Base-by-base conservation (phyloP, 148 eudicot genomes). In the Silene latifolia region DNA sequence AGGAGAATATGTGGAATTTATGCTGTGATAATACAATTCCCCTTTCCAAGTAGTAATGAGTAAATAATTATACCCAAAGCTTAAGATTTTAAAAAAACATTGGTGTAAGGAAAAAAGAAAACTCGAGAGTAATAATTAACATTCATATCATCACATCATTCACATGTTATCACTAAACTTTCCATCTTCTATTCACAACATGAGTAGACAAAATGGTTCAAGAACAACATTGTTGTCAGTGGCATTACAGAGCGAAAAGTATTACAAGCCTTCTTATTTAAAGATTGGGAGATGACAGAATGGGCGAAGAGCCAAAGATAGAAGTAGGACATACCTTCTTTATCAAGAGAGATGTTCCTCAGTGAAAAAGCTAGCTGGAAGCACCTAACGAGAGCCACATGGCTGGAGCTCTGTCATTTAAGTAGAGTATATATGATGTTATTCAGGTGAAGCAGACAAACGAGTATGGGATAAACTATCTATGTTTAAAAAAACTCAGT, bases 361-460 rank as follows among this genome's bases (percentile, higher is more conserved):
- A 92, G 80, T 68, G 98, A 88, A 78, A 92, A 87, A 42, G 98
- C 98, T 75, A 90, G 79, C 88, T 92, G 98, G 83, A 92, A 89
- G 77, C 90, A 88, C 85, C 89, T 89, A 44, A 84, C 89, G 56
- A 92, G 83, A 69, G 87, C 89, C 84, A 78, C 72, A 27, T 86
- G 91, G 80, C 91, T 82, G 63, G 92, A 92, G 69, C 82, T 86
- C 98, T 92, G 98, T 69, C 53, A 80, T 53, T 35, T 66, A 80
- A 27, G 74, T 73, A 78, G 81, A 24, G 70, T 76, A 78, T 64
- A 46, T 19, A 24, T 12, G 72, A 68, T 24, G 75, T 77, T 62
- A 76, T 58, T 67, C 70, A 60, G 18, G 69, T 72, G 21, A 64
- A 53, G 13, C 21, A 44, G 63, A 51, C 69, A 66, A 15, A 13